Conservation (phyloP, 805 yeast genomes). For the Lachancea fermentati region DNA sequence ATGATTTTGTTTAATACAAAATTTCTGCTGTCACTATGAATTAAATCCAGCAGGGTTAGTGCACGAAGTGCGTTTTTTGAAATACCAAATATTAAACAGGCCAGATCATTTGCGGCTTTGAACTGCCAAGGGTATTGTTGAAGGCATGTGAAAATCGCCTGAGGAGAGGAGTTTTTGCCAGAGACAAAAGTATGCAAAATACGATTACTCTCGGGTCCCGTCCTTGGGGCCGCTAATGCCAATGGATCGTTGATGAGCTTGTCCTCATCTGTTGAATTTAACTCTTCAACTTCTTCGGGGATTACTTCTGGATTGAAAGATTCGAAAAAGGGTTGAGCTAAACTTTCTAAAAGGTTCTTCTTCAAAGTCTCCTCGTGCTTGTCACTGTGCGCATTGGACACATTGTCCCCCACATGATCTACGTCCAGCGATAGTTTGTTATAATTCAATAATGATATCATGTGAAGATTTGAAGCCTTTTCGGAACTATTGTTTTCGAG, state of each 20-base stretch:
- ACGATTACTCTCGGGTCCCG: constrained; percentile 22
- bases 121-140: constrained; percentile 71
- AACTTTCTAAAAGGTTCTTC: constrained; percentile 26
- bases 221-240: constrained; percentile 4
- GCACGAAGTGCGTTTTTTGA: constrained; percentile 57
- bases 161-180: constrained; percentile 67
- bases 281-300: constrained; percentile 16
- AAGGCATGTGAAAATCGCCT: constrained; percentile 80
- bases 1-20: constrained; percentile 57
- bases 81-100: constrained; percentile 81
- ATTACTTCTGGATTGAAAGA: constrained; percentile 19
- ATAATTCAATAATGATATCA: constrained; percentile 30
- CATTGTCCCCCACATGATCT: constrained; percentile 7
- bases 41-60: constrained; percentile 65
- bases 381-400: constrained; percentile 8
- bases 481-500: constrained; percentile 27
- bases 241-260: constrained; percentile 2
- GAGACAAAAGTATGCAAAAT: constrained; percentile 62
- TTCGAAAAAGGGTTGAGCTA: constrained; percentile 34
- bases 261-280: constrained; percentile 34
- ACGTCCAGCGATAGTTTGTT: constrained; percentile 26
- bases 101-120: constrained; percentile 82
- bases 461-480: constrained; percentile 29
- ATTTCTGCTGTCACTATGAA: constrained; percentile 69
- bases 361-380: constrained; percentile 17